These are phyloP conservation scores for Fusarium decemcellulare DNA, from an alignment of 2,329 filamentous ascomycete species.

Conservation along the genomic window DNA sequence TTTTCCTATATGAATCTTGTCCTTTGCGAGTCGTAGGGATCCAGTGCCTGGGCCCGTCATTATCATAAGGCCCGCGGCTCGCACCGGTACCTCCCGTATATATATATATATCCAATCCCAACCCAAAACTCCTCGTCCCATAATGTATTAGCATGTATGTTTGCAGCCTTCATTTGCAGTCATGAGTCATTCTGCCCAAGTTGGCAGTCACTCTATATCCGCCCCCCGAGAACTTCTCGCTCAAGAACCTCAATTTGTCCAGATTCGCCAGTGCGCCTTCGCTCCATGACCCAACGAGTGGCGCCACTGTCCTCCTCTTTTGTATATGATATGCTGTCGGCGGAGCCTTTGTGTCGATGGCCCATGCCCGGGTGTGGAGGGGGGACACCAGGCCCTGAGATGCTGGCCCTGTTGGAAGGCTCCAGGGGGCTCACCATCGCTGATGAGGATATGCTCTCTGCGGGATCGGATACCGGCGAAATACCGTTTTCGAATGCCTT, in stretches of 20 bases:
- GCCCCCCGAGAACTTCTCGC: conserved; percentile 73
- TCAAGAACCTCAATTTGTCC: conserved; percentile 77
- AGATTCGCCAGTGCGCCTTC: conserved; percentile 74
- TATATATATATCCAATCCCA: conserved; percentile 35
- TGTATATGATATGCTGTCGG: conserved; percentile 80
- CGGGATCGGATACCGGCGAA: conserved; percentile 39
- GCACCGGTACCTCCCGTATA: conserved; percentile 25
- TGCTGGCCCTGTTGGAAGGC: conserved; percentile 29
- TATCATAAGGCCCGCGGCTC: conserved; percentile 10
- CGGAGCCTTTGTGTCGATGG: conserved; percentile 69
- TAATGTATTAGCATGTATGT: conserved; percentile 23
- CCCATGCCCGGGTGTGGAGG: conserved; percentile 48
- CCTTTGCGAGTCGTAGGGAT: conserved; percentile 1
- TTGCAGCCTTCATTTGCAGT: conserved; percentile 18
- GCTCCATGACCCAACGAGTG: conserved; percentile 78
- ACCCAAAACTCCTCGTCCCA: conserved; percentile 32
- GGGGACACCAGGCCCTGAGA: conserved; percentile 20
- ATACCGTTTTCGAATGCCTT: conserved; percentile 28
- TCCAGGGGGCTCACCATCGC: conserved; percentile 41
- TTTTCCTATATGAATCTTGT: conserved; percentile 29
- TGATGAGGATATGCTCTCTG: conserved; percentile 36
- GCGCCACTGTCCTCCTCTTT: conserved; percentile 73
- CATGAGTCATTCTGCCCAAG: conserved; percentile 14
- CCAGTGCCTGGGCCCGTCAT: conserved; percentile 6
- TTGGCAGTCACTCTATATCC: conserved; percentile 54